Conservation (phyloP, 345 rosid species). For the Durio zibethinus region DNA sequence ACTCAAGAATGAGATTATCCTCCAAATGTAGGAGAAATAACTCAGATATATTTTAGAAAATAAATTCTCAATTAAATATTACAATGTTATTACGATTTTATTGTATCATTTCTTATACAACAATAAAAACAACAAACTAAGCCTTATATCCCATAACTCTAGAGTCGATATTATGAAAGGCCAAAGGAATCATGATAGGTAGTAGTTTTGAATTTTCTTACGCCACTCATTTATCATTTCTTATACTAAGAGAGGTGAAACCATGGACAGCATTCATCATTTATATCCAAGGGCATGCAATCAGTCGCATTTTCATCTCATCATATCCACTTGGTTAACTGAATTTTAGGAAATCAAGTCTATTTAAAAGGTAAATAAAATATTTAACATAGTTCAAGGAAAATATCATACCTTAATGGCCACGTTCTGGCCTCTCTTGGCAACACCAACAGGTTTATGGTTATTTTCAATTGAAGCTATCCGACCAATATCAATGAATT, state of each 20-base stretch:
- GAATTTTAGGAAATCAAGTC: background rate
- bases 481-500: constrained; percentile 81
- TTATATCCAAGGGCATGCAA: background rate
- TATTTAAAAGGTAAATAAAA: background rate
- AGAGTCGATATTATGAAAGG: too few relatives aligned
- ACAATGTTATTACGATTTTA: background rate
- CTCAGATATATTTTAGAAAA: background rate
- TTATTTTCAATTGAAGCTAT: constrained; percentile 77
- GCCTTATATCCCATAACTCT: too few relatives aligned
- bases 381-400: background rate
- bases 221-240: too few relatives aligned
- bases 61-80: background rate
- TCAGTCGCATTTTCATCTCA: background rate
- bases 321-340: background rate
- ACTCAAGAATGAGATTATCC: background rate
- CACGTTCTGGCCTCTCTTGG: constrained; percentile 77
- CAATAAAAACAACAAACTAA: too few relatives aligned
- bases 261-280: background rate
- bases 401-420: constrained; percentile 71
- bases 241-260: too few relatives aligned
- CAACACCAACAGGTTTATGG: constrained; percentile 69
- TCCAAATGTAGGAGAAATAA: background rate
- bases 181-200: too few relatives aligned
- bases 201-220: too few relatives aligned
- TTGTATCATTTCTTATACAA: background rate